These are phyloP conservation scores for Dactylellina haptotyla DNA, from an alignment of 2,329 filamentous ascomycete genomes.

Conservation along the genomic window DNA sequence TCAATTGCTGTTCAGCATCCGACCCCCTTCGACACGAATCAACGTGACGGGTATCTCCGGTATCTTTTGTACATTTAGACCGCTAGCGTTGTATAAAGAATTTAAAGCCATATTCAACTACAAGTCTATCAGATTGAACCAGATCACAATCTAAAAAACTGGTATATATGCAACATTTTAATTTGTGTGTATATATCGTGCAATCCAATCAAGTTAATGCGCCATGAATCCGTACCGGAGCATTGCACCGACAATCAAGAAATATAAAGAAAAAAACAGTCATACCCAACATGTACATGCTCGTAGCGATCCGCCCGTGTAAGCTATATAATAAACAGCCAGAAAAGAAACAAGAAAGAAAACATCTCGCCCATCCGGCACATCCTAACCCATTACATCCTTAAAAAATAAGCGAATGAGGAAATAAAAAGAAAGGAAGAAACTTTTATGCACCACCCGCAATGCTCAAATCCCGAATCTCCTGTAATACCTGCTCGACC, in stretches of 20 bases:
- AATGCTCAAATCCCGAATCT: slow-evolving; percentile 97
- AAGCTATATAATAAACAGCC: background rate
- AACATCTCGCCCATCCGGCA: background rate
- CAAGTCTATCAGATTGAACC: too few relatives aligned
- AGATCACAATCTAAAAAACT: too few relatives aligned
- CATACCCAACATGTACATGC: too few relatives aligned
- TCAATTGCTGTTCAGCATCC: too few relatives aligned
- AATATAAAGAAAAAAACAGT: background rate
- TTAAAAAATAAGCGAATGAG: slow-evolving; percentile 1
- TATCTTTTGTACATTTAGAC: slow-evolving; percentile 42
- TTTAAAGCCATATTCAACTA: too few relatives aligned
- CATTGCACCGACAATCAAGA: slow-evolving; percentile 14
- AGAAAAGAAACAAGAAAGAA: background rate
- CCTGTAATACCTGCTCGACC: slow-evolving; percentile 94
- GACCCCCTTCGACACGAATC: too few relatives aligned
- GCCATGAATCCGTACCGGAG: slow-evolving; percentile 43
- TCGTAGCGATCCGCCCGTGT: too few relatives aligned
- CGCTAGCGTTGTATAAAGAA: slow-evolving; percentile 33
- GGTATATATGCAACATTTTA: too few relatives aligned
- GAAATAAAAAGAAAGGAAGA: background rate
- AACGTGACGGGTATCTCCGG: background rate
- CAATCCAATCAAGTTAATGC: slow-evolving; percentile 36
- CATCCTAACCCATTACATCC: background rate
- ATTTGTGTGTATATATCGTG: too few relatives aligned
- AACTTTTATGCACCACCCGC: slow-evolving; percentile 72